Conservation (phyloP, 2,329 filamentous ascomycete genomes). For the Penicillium verrucosum region DNA sequence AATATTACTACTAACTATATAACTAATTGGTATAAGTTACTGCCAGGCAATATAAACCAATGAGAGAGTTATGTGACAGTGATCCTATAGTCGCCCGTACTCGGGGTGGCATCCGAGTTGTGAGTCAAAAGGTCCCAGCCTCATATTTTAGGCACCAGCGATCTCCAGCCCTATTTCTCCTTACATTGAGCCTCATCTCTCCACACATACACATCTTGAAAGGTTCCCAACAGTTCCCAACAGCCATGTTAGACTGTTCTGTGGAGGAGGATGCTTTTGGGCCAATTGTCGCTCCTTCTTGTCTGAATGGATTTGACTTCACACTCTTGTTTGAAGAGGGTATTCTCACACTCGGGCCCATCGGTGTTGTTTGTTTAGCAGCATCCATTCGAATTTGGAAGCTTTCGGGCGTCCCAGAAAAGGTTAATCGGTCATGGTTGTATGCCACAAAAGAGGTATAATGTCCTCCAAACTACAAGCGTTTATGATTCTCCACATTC, state of each 20-base stretch:
- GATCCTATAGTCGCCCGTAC: too few species aligned
- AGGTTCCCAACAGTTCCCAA: not conserved
- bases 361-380: not conserved
- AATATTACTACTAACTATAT: too few species aligned
- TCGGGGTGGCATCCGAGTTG: not conserved
- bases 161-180: not conserved
- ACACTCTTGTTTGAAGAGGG: constrained; percentile 32
- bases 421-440: constrained; percentile 21
- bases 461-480: not conserved
- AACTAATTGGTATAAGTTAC: too few species aligned
- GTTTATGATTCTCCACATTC: not conserved
- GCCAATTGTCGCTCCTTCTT: constrained; percentile 22
- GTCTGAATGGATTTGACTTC: constrained; percentile 31
- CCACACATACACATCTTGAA: not conserved
- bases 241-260: constrained; percentile 15
- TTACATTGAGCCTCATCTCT: not conserved
- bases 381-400: constrained; percentile 5
- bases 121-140: not conserved
- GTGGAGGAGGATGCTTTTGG: constrained; percentile 24
- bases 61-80: too few species aligned
- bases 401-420: constrained; percentile 8
- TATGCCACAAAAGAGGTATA: constrained; percentile 17
- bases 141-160: not conserved
- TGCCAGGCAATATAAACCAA: too few species aligned
- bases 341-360: constrained; percentile 22